Evolutionary conservation across 345 rosid species (phyloP).

Genomic region (Adansonia digitata): DNA sequence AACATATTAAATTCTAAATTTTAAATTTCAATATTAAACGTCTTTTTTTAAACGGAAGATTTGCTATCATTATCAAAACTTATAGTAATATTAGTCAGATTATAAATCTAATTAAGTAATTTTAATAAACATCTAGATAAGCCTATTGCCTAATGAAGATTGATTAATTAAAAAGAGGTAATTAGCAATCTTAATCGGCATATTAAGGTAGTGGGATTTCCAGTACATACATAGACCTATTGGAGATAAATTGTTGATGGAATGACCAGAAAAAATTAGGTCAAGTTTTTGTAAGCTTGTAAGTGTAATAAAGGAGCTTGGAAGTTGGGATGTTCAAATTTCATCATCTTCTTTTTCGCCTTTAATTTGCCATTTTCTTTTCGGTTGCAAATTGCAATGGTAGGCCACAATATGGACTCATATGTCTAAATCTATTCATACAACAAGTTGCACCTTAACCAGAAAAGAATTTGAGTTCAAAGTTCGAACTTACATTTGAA

Average conservation of each 20-base stretch:
- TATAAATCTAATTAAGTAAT: too few relatives aligned
- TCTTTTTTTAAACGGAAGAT: too few relatives aligned
- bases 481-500: too few relatives aligned
- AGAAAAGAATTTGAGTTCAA: too few relatives aligned
- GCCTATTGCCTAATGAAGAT: background rate
- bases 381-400: background rate
- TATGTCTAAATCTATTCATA: too few relatives aligned
- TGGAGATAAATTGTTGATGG: background rate
- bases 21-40: too few relatives aligned
- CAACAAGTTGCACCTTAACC: too few relatives aligned
- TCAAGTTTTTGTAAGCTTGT: constrained; percentile 7
- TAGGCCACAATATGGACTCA: background rate
- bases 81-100: too few relatives aligned
- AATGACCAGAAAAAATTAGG: constrained; percentile 26
- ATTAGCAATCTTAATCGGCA: background rate
- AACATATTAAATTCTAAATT: too few relatives aligned
- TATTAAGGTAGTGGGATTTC: background rate
- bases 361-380: background rate
- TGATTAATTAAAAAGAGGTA: background rate
- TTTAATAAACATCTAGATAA: background rate
- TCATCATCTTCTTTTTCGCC: background rate
- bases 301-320: background rate
- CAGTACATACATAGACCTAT: background rate
- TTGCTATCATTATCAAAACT: too few relatives aligned
- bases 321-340: background rate